A percentile compares a stretch with the other conserved stretches of the same genome.
These are phyloP conservation scores for Pisolithus marmoratus DNA, from an alignment of 768 basidiomycete genomes.

Conservation along the genomic window DNA sequence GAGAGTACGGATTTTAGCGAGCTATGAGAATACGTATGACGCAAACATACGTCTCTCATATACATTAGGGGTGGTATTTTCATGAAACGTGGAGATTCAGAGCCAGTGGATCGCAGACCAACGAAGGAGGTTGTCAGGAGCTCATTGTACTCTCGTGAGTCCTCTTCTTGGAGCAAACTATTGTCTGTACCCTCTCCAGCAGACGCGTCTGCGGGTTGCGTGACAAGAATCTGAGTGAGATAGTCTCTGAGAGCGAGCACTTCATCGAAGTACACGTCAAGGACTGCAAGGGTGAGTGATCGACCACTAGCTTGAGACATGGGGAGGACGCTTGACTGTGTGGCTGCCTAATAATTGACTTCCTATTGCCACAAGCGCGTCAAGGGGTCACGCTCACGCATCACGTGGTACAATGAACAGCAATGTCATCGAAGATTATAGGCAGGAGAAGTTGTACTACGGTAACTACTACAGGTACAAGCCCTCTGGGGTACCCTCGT, in stretches of 20 bases:
- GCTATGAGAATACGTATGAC: background rate
- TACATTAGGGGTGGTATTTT: slow-evolving; percentile 38
- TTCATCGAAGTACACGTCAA: slow-evolving; percentile 39
- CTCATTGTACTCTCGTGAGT: slow-evolving; percentile 24
- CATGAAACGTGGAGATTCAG: slow-evolving; percentile 19
- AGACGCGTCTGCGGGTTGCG: slow-evolving; percentile 1
- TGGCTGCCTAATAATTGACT: background rate
- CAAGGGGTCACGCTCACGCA: no score
- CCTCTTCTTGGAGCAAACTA: slow-evolving; percentile 10
- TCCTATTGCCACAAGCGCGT: slow-evolving; percentile 6
- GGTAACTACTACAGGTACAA: slow-evolving; percentile 57
- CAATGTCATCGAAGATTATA: no score
- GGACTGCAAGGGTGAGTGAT: slow-evolving; percentile 27
- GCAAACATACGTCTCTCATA: slow-evolving; percentile 47
- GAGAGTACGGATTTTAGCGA: background rate
- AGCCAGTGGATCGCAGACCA: slow-evolving; percentile 26
- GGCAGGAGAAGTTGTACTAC: no score
- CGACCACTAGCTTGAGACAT: background rate
- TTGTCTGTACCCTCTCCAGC: slow-evolving; percentile 10
- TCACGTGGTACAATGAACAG: background rate
- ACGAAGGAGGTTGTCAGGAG: slow-evolving; percentile 47
- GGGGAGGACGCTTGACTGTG: background rate
- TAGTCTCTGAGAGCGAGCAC: slow-evolving; percentile 37
- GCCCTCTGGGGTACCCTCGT: slow-evolving; percentile 92
- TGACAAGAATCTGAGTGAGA: slow-evolving; percentile 32